Base-by-base conservation (phyloP, 345 rosid genomes). In the Salix caprea region DNA sequence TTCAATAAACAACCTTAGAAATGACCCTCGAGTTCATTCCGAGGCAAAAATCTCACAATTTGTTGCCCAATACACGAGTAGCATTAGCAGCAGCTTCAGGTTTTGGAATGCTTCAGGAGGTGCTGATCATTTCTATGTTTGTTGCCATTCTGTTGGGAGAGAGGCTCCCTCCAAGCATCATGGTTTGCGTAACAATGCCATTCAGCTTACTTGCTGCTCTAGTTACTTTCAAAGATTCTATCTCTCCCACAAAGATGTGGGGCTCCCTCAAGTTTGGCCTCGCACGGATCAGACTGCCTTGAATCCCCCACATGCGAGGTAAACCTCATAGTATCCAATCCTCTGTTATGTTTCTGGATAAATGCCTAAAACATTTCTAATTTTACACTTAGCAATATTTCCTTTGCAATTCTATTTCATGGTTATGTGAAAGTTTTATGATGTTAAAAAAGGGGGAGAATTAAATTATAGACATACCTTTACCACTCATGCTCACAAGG, bases 221-320 rank as follows among this genome's bases (percentile, higher is more conserved):
- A 85, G 84, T 65, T 87, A 85, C 65, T 85, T 85, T 81, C 86
- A 83, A 72, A 78, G 83, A 70, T 76, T 73, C 32, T 87, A 81
- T 76, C 71, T 85, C 39, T 67, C 84, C 4, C 87, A 84, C 46
- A 87, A 81, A 54, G 88, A 87, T 56, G 85, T 85, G 30, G 82
- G 75, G 52, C 74, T 87, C 21, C 89, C 88, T 16, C 89, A 85
- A 66, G 80, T 87, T 73, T 85, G 90, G 90, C 86, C 86, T 21
- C 81, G 86, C 60, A 73, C 78, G 32, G 67, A 71, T 32, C 70
- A 69, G 76, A 34, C 64, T 2, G 54, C 74, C 37, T 67, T 84
- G 70, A 84, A 23, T 60, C 86, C 87, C 40, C 89, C 86, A 9
- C 68, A 61, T 50, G 40, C 76, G 78, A 82, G 86, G 87, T 86